These are phyloP conservation scores for Paulownia fortunei DNA, from an alignment of 257 asterid species.

Conservation along the genomic window DNA sequence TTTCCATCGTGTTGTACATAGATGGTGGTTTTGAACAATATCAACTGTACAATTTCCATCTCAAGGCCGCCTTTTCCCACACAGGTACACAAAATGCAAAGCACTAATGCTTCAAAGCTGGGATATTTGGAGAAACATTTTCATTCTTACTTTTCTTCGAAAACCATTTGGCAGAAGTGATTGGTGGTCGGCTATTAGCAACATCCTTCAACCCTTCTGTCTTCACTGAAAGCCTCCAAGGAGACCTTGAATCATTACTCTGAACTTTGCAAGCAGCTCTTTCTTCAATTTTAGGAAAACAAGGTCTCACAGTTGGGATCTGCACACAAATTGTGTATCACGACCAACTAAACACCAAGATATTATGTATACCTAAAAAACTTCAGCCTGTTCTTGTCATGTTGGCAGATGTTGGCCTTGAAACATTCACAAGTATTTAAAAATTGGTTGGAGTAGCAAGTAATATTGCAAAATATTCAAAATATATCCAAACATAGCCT, in stretches of 20 bases:
- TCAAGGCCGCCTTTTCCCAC: background rate
- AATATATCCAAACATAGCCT: too few relatives aligned
- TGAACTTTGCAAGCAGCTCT: conserved; percentile 47
- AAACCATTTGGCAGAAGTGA: conserved; percentile 39
- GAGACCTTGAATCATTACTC: conserved; percentile 52
- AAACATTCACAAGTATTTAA: background rate
- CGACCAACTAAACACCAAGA: background rate
- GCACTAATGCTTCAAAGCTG: conserved; percentile 37
- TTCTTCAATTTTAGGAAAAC: conserved; percentile 43
- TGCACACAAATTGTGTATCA: conserved; percentile 33
- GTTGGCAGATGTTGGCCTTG: background rate
- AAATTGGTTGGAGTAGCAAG: too few relatives aligned
- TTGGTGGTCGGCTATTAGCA: conserved; percentile 29
- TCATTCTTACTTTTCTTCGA: conserved; percentile 42
- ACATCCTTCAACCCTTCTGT: conserved; percentile 42
- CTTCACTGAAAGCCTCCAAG: conserved; percentile 65
- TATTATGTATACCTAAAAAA: background rate
- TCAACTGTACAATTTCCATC: background rate
- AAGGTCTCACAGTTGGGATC: conserved; percentile 39
- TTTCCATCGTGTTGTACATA: background rate
- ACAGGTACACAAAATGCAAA: background rate
- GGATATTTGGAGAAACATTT: conserved; percentile 69
- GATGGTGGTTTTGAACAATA: background rate
- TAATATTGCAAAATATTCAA: too few relatives aligned
- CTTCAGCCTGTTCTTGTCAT: background rate